Percentiles rank a stretch among this genome's conserved stretches.
These are phyloP conservation scores for Tolypocladium pustulatum DNA, from an alignment of 2,329 filamentous ascomycete genomes.

Conservation along the genomic window DNA sequence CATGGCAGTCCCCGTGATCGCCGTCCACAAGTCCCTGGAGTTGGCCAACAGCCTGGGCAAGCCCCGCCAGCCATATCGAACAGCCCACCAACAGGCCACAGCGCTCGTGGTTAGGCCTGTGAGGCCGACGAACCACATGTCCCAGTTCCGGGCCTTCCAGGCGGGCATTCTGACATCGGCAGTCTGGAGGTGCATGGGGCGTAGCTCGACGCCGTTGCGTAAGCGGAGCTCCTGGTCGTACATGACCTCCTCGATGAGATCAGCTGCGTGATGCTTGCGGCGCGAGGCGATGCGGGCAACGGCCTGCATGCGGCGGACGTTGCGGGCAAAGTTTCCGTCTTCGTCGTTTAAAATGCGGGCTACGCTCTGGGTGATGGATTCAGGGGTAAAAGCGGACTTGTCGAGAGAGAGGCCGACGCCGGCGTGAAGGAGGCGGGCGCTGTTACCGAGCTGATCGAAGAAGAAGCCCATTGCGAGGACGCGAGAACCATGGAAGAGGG, in stretches of 20 bases:
- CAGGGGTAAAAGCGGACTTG: slow-evolving; percentile 23
- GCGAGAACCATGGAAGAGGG: slow-evolving; percentile 25
- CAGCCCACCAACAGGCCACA: background rate
- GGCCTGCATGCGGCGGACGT: slow-evolving; percentile 23
- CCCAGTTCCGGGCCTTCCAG: slow-evolving; percentile 28
- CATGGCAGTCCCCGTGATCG: background rate
- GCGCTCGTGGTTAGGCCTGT: background rate
- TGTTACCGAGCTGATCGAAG: slow-evolving; percentile 30
- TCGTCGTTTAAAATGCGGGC: slow-evolving; percentile 13
- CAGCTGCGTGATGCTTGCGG: slow-evolving; percentile 25
- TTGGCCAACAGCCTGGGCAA: background rate
- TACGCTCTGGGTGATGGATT: background rate
- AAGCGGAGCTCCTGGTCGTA: slow-evolving; percentile 20
- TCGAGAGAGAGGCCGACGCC: slow-evolving; percentile 24
- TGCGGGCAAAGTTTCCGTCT: slow-evolving; percentile 17
- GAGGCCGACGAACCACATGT: slow-evolving; percentile 12
- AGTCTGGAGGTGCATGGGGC: slow-evolving; percentile 29
- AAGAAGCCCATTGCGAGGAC: slow-evolving; percentile 26
- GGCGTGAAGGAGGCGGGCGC: slow-evolving; percentile 19
- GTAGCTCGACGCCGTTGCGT: slow-evolving; percentile 4
- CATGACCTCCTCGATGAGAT: slow-evolving; percentile 31
- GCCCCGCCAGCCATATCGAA: background rate
- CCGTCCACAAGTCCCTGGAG: background rate
- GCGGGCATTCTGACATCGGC: slow-evolving; percentile 29
- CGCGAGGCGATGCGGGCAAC: slow-evolving; percentile 25